Conservation (phyloP, 2,329 filamentous ascomycete genomes). For the Torrubiella hemipterigena region DNA sequence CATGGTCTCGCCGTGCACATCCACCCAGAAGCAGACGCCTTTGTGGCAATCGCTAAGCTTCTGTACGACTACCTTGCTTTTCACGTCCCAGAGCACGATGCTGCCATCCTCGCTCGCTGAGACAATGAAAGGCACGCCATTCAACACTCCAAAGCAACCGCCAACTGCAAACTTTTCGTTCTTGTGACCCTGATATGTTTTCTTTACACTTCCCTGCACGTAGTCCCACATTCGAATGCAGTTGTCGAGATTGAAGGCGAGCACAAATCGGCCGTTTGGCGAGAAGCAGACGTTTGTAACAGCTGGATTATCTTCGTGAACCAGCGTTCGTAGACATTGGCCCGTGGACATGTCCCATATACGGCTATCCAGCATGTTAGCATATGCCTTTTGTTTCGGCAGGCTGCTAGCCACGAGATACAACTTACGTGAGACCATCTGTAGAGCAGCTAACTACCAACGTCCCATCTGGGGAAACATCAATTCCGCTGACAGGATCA, state of each 20-base stretch:
- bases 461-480: constrained; percentile 86
- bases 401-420: constrained; percentile 3
- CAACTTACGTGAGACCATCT: constrained; percentile 69
- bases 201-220: constrained; percentile 78
- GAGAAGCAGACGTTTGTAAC: constrained; percentile 85
- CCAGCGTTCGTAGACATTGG: constrained; percentile 86
- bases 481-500: constrained; percentile 86
- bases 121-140: constrained; percentile 49
- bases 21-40: constrained; percentile 55
- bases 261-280: constrained; percentile 84
- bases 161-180: constrained; percentile 79
- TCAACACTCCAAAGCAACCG: constrained; percentile 62
- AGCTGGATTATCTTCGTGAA: constrained; percentile 90
- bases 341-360: constrained; percentile 95
- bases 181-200: constrained; percentile 89
- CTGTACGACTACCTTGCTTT: constrained; percentile 73
- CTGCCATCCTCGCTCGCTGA: constrained; percentile 82
- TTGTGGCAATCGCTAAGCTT: constrained; percentile 37
- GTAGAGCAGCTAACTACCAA: constrained; percentile 84
- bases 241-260: constrained; percentile 84
- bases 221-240: constrained; percentile 94
- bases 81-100: constrained; percentile 83
- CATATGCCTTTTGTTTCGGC: not conserved
- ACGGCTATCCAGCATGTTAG: constrained; percentile 35
- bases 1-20: constrained; percentile 43